Conservation (phyloP, 2,329 filamentous ascomycete genomes). For the Aspergillus ochraceus region DNA sequence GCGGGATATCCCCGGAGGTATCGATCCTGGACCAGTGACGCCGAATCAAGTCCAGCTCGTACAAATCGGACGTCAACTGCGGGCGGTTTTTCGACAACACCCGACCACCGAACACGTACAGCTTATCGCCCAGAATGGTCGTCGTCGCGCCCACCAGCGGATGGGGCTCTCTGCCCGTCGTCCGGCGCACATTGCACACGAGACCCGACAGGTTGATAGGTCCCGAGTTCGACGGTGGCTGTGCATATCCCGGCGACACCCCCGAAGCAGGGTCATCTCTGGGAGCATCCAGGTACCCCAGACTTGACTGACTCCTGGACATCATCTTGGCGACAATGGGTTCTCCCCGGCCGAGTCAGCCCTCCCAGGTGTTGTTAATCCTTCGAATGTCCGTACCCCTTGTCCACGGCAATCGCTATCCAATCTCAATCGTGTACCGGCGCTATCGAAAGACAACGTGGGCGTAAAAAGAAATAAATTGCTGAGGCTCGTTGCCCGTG, state of each 20-base stretch:
- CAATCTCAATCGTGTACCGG: not conserved
- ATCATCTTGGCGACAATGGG: conserved; percentile 28
- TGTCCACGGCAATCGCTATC: not conserved
- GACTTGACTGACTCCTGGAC: conserved; percentile 41
- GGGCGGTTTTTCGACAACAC: conserved; percentile 81
- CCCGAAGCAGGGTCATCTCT: conserved; percentile 34
- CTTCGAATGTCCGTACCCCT: not conserved
- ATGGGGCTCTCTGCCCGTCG: conserved; percentile 87
- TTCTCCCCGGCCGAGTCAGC: conserved; percentile 2
- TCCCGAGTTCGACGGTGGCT: conserved; percentile 34
- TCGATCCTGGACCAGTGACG: conserved; percentile 93
- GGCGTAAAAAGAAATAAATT: not conserved
- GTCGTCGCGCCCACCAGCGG: conserved; percentile 93
- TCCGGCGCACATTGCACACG: conserved; percentile 71
- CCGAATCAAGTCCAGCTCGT: conserved; percentile 86
- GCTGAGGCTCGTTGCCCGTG: not conserved
- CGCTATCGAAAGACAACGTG: not conserved
- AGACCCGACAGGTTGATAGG: conserved; percentile 65
- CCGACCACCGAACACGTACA: conserved; percentile 94
- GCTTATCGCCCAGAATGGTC: conserved; percentile 89
- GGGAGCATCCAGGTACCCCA: conserved; percentile 34
- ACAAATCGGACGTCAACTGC: conserved; percentile 83
- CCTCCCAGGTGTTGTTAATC: conserved; percentile 1
- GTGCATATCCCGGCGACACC: conserved; percentile 29
- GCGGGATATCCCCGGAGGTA: conserved; percentile 78